Evolutionary conservation across 257 asterid species (phyloP), one percentile per base, ranked within the genome.

Genomic region (Solanum etuberosum): DNA sequence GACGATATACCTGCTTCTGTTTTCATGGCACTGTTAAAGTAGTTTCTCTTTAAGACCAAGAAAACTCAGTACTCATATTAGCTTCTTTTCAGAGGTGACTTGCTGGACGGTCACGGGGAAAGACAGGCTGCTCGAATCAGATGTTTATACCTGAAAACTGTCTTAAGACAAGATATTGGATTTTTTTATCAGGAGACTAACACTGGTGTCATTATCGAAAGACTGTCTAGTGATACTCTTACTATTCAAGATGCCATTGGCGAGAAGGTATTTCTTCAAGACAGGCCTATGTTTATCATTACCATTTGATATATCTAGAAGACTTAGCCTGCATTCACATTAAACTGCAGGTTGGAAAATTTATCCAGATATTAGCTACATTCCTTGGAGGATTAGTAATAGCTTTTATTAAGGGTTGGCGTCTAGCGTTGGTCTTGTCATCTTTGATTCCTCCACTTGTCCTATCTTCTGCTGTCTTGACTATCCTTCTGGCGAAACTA

Each of bases 241-340:
- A 95, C 93, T 73, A 96, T 96, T 35, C 98, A 95, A 90, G 97
- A 96, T 48, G 99, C 99, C 63, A 94, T 95, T 90, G 98, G 99
- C 6, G 98, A 96, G 93, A 96, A 96, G 96, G 98, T 93, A 85
- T 54, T 18, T 23, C 35, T 35, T 5, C 23, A 65, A 13, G 20
- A 43, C 31, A 35, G 8, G 4, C 23, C 34, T 12, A 57, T 31
- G 29, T 18, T 1, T 16, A 46, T 27, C 84, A 15, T 77, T 25
- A 25, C 25, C 84, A 27, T 80, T 46, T 80, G 42, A 48, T 31
- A 29, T 18, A 29, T 48, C 40, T 80, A 16, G 5, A 80, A 80
- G 63, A 43, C n/a, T 80, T 43, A 27, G 18, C 27, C 42, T 31
- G 42, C 40, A 31, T 7, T 78, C 25, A 80, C 68, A 48, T 83